Conservation (phyloP, 768 basidiomycete species). For the Fistulinella prunicolor region DNA sequence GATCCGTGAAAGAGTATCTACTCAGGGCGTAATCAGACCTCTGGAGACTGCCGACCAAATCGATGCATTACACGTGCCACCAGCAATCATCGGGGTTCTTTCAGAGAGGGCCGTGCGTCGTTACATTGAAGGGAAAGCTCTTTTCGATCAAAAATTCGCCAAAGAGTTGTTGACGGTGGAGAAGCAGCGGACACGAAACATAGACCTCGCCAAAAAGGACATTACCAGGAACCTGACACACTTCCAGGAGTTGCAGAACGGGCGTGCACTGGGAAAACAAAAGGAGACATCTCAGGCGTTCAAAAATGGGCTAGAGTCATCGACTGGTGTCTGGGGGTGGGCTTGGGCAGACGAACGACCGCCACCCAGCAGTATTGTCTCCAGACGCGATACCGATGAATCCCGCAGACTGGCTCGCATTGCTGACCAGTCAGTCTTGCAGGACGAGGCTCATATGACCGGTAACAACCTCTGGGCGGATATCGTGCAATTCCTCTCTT, state of each 20-base stretch:
- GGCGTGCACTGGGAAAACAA: conserved; percentile 21
- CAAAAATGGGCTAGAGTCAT: conserved; percentile 35
- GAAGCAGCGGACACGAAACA: conserved; percentile 60
- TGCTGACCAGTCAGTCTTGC: conserved; percentile 64
- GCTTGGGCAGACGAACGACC: conserved; percentile 86
- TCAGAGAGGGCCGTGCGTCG: conserved; percentile 74
- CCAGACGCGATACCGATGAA: conserved; percentile 83
- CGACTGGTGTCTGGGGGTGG: conserved; percentile 68
- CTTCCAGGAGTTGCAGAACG: conserved; percentile 32
- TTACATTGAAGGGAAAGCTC: conserved; percentile 61
- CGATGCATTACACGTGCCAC: conserved; percentile 59
- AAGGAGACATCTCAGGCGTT: conserved; percentile 19
- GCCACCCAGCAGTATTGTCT: conserved; percentile 88
- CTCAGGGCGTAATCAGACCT: conserved; percentile 75
- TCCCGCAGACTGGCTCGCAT: conserved; percentile 68
- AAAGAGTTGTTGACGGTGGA: conserved; percentile 56
- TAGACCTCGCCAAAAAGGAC: conserved; percentile 64
- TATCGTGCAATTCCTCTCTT: conserved; percentile 61
- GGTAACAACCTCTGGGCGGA: conserved; percentile 73
- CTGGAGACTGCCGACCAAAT: conserved; percentile 73
- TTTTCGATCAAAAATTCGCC: conserved; percentile 68
- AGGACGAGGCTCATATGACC: conserved; percentile 55
- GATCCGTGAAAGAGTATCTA: conserved; percentile 89
- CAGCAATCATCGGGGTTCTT: conserved; percentile 66
- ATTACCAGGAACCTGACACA: conserved; percentile 50